Evolutionary conservation across 495 filamentous ascomycete species (phyloP), one percentile per base, ranked within the genome.

Genomic region (Lasiosphaeria miniovina): DNA sequence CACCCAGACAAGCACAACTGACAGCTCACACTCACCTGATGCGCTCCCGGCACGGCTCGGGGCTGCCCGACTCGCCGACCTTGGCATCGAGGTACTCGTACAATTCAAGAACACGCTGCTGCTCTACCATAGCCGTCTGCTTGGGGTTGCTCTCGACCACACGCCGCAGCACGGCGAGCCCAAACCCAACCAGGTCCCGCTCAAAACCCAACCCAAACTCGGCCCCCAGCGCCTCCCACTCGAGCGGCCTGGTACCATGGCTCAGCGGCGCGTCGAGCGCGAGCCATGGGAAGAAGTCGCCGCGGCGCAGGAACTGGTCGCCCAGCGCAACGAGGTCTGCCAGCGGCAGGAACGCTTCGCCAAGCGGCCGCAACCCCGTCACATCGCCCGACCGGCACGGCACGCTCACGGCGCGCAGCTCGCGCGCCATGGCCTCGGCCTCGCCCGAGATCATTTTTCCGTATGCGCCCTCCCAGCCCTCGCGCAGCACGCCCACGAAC

Each of bases 401-500:
- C 32, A 17, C 17, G 34, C 8, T 34, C 6, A 8, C 33, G 38
- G 8, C 24, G 55, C 36, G 55, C 35, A 63, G 43, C 24, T 36
- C 31, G n/a, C 34, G 40, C 36, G 36, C 14, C 38, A 41, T 41
- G 1, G 7, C 14, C 38, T 41, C 38, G 8, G 3, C 7, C 8
- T 41, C 14, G 38, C 8, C 14, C 7, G 8, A 9, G 38, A 9
- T 41, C 38, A 8, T 1, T 0, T 43, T 17, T 24, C 43, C 56
- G 52, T 24, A 67, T 62, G 70, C 52, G 61, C 52, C 12, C 54
- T 55, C 36, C 49, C 53, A 57, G 34, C 58, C 33, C 5, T 52
- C 8, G 31, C 55, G 10, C 46, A 74, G 59, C n/a, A 74, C 60
- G 0, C 65, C 59, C 24, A 74, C 24, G 53, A 73, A 51, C 36